Base-by-base conservation (phyloP, 164 flowering plant genomes). In the Berberis thunbergii region DNA sequence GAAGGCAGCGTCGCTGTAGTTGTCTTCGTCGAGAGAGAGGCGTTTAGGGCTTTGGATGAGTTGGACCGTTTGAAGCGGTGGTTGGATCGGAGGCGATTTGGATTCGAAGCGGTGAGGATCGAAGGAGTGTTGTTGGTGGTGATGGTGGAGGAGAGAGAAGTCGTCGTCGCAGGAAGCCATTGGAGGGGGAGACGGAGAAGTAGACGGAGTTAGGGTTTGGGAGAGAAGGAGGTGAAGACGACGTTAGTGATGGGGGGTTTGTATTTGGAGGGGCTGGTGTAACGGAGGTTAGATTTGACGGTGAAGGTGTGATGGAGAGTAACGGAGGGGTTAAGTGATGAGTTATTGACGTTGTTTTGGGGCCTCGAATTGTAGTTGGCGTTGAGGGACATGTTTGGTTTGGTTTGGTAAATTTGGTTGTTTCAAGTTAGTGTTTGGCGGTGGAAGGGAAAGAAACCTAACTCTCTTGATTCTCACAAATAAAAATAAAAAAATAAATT, bases 151-250 rank as follows among this genome's bases (percentile, higher is more conserved):
- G 50, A 72, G 69, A n/a, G 66, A 10, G 76, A 76, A 76, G 54
- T 73, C 79, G 69, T 76, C 79, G 74, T 73, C 76, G 72, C 67
- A 64, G 59, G 74, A 76, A 41, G 79, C 79, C 79, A 76, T 76
- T 55, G 45, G 52, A 43, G 64, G 40, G 57, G 44, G 45, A 46
- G 57, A 26, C 6, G 41, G 69, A 57, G 41, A 26, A 26, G 26
- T 26, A 26, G 26, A 26, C 26, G 26, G 26, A 26, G 26, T 49
- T 72, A 72, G 78, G 73, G 73, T 68, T 72, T 46, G 69, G 57
- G 68, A 74, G 64, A 50, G 54, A 54, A 65, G 26, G 26, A 26
- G 65, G 49, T 49, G 45, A 70, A 72, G 80, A 76, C 83, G 86
- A 73, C 90, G 90, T 83, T 85, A 80, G 76, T 46, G 64, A 60